Percentiles rank a stretch among this genome's conserved stretches.
phyloP scores from a whole-genome alignment of 164 flowering plant species.

The Magnolia kwangsiensis region DNA sequence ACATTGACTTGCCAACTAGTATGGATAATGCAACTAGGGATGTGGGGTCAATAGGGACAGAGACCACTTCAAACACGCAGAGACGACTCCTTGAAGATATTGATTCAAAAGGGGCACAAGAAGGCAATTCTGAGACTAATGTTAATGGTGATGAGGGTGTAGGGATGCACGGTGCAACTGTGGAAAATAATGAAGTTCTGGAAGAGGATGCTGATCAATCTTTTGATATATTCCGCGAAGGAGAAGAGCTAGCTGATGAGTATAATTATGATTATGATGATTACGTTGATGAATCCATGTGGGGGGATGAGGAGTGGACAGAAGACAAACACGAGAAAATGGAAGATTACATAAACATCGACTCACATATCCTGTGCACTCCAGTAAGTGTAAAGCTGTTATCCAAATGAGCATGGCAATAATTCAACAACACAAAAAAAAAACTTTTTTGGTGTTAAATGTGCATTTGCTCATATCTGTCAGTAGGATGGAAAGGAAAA shows the following conservation, averaged over 20 bases:
- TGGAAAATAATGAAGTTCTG: constrained; percentile 70
- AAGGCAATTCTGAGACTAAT: constrained; percentile 36
- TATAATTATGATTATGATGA: constrained; percentile 98
- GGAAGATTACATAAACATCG: constrained; percentile 86
- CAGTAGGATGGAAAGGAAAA: neutral
- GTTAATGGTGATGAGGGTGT: constrained; percentile 25
- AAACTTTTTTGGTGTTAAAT: no score
- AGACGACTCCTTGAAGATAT: constrained; percentile 78
- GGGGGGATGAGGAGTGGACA: constrained; percentile 97
- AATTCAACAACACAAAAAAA: neutral
- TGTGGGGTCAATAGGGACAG: constrained; percentile 26
- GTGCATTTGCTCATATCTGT: no score
- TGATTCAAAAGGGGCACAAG: constrained; percentile 31
- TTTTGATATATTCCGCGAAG: constrained; percentile 88
- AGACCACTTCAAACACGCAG: constrained; percentile 34
- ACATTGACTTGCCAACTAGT: constrained; percentile 40
- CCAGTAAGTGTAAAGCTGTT: constrained; percentile 63
- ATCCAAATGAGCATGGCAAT: neutral
- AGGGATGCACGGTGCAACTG: constrained; percentile 46
- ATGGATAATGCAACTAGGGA: constrained; percentile 33
- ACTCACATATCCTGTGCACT: constrained; percentile 82
- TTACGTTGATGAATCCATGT: constrained; percentile 84
- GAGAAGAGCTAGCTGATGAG: constrained; percentile 90
- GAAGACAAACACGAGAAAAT: constrained; percentile 73
- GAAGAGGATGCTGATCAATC: constrained; percentile 91